phyloP scores from a whole-genome alignment of 1,139 yeast genomes.

The Dujonia santamariae region DNA sequence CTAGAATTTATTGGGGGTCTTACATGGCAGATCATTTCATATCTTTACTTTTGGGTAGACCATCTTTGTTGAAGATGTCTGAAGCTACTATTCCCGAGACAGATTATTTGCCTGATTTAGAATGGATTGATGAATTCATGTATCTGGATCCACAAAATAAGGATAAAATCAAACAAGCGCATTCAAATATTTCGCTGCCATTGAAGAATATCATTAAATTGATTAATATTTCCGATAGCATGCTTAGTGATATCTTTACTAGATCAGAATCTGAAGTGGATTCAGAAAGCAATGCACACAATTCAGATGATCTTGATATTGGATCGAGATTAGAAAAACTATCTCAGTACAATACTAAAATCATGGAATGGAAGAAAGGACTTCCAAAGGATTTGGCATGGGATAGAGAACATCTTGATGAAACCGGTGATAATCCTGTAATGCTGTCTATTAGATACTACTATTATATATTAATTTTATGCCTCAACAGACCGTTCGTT shows the following conservation, averaged over 20 bases:
- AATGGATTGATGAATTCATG: constrained; percentile 50
- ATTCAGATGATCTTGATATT: constrained; percentile 33
- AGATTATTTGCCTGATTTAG: constrained; percentile 58
- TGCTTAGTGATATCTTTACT: constrained; percentile 54
- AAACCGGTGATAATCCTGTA: constrained; percentile 49
- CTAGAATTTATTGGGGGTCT: constrained; percentile 67
- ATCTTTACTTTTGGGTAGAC: constrained; percentile 56
- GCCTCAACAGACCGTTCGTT: constrained; percentile 60
- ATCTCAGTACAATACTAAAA: constrained; percentile 45
- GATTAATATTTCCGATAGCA: constrained; percentile 50
- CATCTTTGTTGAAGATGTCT: constrained; percentile 51
- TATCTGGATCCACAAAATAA: constrained; percentile 23
- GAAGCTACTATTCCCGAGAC: constrained; percentile 64
- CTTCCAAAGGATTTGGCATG: constrained; percentile 51
- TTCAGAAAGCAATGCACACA: constrained; percentile 17
- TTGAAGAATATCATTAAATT: constrained; percentile 46
- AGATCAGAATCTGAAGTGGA: constrained; percentile 22
- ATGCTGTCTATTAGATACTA: constrained; percentile 53
- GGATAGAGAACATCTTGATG: constrained; percentile 39
- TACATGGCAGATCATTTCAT: constrained; percentile 64
- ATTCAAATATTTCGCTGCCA: constrained; percentile 45
- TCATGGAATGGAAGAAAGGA: constrained; percentile 47
- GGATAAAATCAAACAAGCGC: constrained; percentile 18
- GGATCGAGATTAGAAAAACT: constrained; percentile 36
- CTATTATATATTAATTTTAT: constrained; percentile 53